Conservation (phyloP, 2,329 filamentous ascomycete genomes). For the Neodidymelliopsis sp. region DNA sequence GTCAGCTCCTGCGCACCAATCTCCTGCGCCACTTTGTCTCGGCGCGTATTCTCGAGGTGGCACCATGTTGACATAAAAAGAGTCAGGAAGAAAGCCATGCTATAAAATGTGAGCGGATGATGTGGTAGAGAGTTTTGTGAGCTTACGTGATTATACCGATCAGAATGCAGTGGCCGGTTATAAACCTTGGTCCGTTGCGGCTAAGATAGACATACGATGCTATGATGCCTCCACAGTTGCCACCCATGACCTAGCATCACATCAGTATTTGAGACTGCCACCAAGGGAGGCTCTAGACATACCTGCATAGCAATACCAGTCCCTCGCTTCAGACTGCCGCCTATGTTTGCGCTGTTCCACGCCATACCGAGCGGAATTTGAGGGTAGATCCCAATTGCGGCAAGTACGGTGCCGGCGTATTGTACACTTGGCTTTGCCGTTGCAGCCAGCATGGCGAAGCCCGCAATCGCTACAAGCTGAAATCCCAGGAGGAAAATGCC, state of each 20-base stretch:
- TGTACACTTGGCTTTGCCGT: conserved; percentile 37
- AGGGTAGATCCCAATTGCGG: conserved; percentile 59
- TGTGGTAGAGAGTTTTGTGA: background rate
- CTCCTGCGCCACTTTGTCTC: conserved; percentile 58
- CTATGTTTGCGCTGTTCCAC: conserved; percentile 67
- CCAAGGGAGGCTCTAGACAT: background rate
- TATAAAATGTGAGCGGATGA: conserved; percentile 17
- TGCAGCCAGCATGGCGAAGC: conserved; percentile 44
- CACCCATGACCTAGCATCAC: conserved; percentile 53
- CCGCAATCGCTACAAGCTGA: conserved; percentile 62
- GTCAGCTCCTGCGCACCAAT: conserved; percentile 57
- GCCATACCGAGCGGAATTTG: conserved; percentile 64
- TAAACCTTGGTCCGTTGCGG: conserved; percentile 54
- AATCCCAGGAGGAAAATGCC: conserved; percentile 44
- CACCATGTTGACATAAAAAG: conserved; percentile 66
- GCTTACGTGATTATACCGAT: conserved; percentile 53
- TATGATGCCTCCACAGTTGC: conserved; percentile 77
- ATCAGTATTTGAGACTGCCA: background rate
- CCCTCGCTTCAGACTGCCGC: conserved; percentile 62
- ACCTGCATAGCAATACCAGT: conserved; percentile 64
- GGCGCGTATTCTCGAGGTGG: conserved; percentile 62
- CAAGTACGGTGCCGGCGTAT: conserved; percentile 46
- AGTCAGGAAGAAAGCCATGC: conserved; percentile 60
- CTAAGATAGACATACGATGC: conserved; percentile 59
- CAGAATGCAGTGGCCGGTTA: conserved; percentile 56